Evolutionary conservation across 2,329 filamentous ascomycete species (phyloP).

Genomic region (Thielaviopsis cerberus): DNA sequence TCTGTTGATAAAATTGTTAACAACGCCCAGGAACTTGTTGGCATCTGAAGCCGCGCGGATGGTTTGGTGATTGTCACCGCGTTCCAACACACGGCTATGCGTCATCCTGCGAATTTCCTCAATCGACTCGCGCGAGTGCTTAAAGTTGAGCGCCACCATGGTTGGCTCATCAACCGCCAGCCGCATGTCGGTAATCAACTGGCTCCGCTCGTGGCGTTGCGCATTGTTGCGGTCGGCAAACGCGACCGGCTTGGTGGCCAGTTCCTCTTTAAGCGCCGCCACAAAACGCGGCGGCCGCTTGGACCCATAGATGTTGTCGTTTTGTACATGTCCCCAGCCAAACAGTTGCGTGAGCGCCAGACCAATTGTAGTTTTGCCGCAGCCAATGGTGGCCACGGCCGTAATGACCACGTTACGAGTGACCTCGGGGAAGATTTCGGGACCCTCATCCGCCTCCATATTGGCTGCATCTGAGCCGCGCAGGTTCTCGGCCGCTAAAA

Average conservation of each 20-base stretch:
- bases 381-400: constrained; percentile 83
- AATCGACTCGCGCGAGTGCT: constrained; percentile 61
- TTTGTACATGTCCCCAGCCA: constrained; percentile 82
- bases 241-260: constrained; percentile 51
- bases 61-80: constrained; percentile 94
- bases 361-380: constrained; percentile 87
- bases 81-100: constrained; percentile 56
- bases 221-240: constrained; percentile 93
- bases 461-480: constrained; percentile 79
- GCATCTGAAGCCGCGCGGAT: constrained; percentile 66
- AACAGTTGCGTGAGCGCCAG: constrained; percentile 68
- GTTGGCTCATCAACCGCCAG: constrained; percentile 42
- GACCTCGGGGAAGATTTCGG: constrained; percentile 30
- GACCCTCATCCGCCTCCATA: constrained; percentile 35
- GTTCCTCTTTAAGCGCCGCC: constrained; percentile 43
- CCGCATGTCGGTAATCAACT: constrained; percentile 65
- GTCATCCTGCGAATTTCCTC: constrained; percentile 58
- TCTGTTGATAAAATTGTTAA: constrained; percentile 79
- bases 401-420: constrained; percentile 59
- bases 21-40: constrained; percentile 66
- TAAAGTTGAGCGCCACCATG: constrained; percentile 75
- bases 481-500: constrained; percentile 63
- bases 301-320: constrained; percentile 80
- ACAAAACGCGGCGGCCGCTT: constrained; percentile 55
- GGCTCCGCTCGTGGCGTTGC: constrained; percentile 66